A percentile compares a stretch with the other conserved stretches of the same genome.
These are phyloP conservation scores for Acidomyces sp. DNA, from an alignment of 495 filamentous ascomycete species.

Conservation along the genomic window DNA sequence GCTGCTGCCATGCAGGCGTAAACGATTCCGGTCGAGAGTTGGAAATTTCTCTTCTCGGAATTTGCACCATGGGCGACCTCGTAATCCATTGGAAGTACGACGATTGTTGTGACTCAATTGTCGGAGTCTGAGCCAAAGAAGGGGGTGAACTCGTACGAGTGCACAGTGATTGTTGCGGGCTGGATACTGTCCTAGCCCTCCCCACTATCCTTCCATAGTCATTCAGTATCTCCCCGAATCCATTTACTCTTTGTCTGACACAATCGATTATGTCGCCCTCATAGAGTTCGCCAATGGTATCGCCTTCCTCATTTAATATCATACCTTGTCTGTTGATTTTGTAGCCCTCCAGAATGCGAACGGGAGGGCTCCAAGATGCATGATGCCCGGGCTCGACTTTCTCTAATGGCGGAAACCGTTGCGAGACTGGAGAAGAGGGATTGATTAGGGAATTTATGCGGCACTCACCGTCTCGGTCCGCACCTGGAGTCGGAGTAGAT, in stretches of 20 bases:
- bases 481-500: not conserved
- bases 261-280: conserved; percentile 36
- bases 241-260: conserved; percentile 37
- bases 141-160: not conserved
- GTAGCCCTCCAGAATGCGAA: conserved; percentile 35
- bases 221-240: conserved; percentile 38
- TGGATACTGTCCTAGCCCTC: conserved; percentile 24
- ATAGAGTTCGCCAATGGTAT: conserved; percentile 37
- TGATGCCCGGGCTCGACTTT: conserved; percentile 22
- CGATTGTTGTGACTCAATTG: not conserved
- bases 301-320: conserved; percentile 40
- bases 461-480: no score
- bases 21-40: conserved; percentile 3
- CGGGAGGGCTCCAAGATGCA: no score
- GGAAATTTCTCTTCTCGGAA: not conserved
- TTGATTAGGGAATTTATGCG: not conserved
- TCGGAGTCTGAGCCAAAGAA: not conserved
- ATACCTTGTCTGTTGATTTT: conserved; percentile 44
- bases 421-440: conserved; percentile 1
- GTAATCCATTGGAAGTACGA: not conserved
- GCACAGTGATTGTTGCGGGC: not conserved
- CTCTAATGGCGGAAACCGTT: not conserved
- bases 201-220: conserved; percentile 38
- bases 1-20: conserved; percentile 13
- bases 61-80: not conserved